Conservation (phyloP, 331 rosid species). For the Quercus lobata region DNA sequence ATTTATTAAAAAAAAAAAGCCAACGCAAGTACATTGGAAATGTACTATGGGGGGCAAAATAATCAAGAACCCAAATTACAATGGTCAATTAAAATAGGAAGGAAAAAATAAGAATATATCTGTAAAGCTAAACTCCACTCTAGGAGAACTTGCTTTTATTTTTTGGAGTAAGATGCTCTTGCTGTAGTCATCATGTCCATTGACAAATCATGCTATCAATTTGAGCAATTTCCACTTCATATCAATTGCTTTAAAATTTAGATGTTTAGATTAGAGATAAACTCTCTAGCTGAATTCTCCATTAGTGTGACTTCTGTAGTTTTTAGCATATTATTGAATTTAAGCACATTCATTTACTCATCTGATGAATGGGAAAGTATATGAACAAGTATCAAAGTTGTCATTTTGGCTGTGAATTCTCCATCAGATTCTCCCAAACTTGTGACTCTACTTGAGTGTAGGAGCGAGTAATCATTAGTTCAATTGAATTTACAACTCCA, state of each 20-base stretch:
- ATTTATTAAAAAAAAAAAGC: no score
- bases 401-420: no score
- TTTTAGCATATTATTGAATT: not conserved
- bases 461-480: not conserved
- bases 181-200: not conserved
- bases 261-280: not conserved
- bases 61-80: no score
- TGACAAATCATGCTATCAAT: not conserved
- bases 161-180: not conserved
- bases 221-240: not conserved
- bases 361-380: not conserved
- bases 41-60: no score
- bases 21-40: no score
- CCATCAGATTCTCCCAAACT: not conserved
- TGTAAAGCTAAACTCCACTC: no score
- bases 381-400: not conserved
- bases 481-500: not conserved
- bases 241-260: not conserved
- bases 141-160: not conserved
- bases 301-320: not conserved
- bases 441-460: not conserved
- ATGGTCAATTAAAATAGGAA: no score
- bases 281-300: not conserved
- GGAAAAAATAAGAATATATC: no score
- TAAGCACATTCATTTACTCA: not conserved